These are phyloP conservation scores for Plasmodium gallinaceum DNA, from an alignment of 169 alveolate species.

Conservation along the genomic window DNA sequence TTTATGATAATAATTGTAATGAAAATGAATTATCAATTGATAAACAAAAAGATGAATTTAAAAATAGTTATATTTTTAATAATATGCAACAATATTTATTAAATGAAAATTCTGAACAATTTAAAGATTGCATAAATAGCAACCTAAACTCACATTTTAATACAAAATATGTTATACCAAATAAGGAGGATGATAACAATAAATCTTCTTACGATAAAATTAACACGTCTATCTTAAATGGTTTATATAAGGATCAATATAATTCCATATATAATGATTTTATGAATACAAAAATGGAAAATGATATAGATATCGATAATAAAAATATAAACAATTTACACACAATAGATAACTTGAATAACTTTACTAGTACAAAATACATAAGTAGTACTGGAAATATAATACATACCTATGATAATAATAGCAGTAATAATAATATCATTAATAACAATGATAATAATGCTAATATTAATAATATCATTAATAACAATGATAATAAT, in stretches of 20 bases:
- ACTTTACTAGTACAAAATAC: not conserved
- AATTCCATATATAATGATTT: too few relatives aligned
- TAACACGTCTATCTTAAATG: too few relatives aligned
- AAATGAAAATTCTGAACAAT: too few relatives aligned
- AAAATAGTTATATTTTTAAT: not conserved
- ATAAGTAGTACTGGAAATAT: not conserved
- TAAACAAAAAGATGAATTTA: slow-evolving; percentile 24
- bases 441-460: not conserved
- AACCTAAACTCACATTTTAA: not conserved
- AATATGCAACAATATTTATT: not conserved
- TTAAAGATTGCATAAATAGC: not conserved
- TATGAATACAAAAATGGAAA: not conserved
- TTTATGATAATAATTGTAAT: slow-evolving; percentile 28
- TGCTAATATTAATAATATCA: not conserved
- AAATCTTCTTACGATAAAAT: not conserved
- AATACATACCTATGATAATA: not conserved
- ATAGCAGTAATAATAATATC: not conserved
- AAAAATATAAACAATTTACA: not conserved
- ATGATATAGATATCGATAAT: not conserved
- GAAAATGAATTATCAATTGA: slow-evolving; percentile 10
- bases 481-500: not conserved
- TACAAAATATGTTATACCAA: not conserved
- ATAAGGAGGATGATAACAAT: not conserved
- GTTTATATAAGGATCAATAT: too few relatives aligned
- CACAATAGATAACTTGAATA: not conserved